Base-by-base conservation (phyloP, 192 early-diverging fungal species). In the Gonapodya sp. region DNA sequence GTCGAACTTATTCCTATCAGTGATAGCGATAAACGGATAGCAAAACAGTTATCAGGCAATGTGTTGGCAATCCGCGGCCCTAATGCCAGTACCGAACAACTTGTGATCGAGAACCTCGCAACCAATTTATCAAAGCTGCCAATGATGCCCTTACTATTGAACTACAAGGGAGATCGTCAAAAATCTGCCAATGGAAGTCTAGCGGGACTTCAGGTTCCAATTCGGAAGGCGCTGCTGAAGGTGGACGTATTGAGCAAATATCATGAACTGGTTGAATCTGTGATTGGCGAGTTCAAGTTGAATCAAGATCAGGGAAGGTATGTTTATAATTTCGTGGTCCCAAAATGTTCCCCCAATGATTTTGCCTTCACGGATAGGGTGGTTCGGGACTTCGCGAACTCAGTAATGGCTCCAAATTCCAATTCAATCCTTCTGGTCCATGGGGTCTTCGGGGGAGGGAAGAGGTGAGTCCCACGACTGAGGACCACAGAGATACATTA, bases 401-500 rank as follows among this genome's bases (percentile, higher is more conserved):
- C 24, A 31, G 79, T 79, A 36, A 34, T 35, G 16, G 18, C 18
- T 0, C 35, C 79, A 31, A 34, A 30, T 31, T 0, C 79, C 0
- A 35, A 34, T 18, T 36, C 33, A 18, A 35, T 79, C 31, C 31
- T 36, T 0, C 79, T 79, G 31, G 79, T 79, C 1, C 79, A 79
- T 24, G 79, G 79, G 2, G 79, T 79, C 18, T 79, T 79, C 36
- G 79, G 79, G 2, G 35, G 35, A 14, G 79, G 79, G 16, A 79
- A 79, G 16, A 36, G 34, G 46, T 64, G 46, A 64, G 8, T n/a
- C n/a, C n/a, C n/a, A n/a, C n/a, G n/a, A n/a, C n/a, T n/a, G n/a
- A n/a, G n/a, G n/a, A n/a, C n/a, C n/a, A n/a, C n/a, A n/a, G n/a
- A n/a, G n/a, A n/a, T n/a, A n/a, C n/a, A n/a, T n/a, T n/a, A n/a